These are phyloP conservation scores for Umbelopsis vinacea DNA, from an alignment of 192 early-diverging fungal genomes.

Conservation along the genomic window DNA sequence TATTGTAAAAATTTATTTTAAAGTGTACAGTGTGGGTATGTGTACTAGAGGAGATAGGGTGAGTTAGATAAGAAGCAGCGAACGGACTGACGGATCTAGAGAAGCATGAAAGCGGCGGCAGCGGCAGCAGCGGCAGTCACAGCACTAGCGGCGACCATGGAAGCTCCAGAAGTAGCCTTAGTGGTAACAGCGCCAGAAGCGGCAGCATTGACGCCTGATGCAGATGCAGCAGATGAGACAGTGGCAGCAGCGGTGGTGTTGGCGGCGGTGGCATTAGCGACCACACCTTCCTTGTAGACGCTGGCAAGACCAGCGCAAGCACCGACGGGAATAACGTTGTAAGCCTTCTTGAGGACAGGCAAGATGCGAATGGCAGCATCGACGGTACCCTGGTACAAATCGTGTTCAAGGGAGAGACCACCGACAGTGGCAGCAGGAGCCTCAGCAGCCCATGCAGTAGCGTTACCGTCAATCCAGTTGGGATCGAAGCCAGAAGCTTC, in stretches of 20 bases:
- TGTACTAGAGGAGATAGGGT: too few species aligned
- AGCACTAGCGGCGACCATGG: neutral
- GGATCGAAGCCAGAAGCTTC: constrained; percentile 2
- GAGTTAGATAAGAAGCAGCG: neutral
- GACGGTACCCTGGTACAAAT: constrained; percentile 48
- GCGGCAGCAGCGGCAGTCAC: neutral
- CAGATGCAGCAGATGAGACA: neutral
- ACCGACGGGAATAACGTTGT: constrained; percentile 40
- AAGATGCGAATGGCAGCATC: constrained; percentile 44
- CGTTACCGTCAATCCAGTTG: constrained; percentile 29
- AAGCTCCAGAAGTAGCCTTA: neutral
- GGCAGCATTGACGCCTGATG: neutral
- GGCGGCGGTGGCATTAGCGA: constrained; percentile 17
- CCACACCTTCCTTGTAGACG: constrained; percentile 45
- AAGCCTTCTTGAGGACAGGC: constrained; percentile 38
- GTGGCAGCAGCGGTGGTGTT: neutral
- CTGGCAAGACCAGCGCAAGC: constrained; percentile 38
- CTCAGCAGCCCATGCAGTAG: constrained; percentile 37
- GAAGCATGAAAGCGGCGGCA: neutral
- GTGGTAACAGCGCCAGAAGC: neutral
- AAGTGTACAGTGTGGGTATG: constrained; percentile 5
- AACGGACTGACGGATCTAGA: neutral
- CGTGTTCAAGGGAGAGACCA: constrained; percentile 58
- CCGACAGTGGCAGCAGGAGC: constrained; percentile 41
- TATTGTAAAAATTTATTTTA: too few species aligned